Percentiles rank a stretch among this genome's conserved stretches.
These are phyloP conservation scores for Sporothrix humicola DNA, from an alignment of 2,329 filamentous ascomycete genomes.

Conservation along the genomic window DNA sequence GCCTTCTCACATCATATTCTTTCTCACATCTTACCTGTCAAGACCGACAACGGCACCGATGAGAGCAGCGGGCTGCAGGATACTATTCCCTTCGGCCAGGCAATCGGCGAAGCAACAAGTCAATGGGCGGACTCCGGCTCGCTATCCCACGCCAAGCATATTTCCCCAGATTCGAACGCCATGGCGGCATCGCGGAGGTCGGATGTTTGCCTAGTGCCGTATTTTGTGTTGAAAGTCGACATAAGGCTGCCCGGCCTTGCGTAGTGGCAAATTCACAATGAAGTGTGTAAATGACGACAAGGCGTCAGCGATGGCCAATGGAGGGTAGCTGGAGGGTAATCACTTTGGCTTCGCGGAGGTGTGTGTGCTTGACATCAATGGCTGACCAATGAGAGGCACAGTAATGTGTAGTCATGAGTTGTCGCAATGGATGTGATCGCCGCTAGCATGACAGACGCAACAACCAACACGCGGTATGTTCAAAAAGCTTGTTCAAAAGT, in stretches of 20 bases:
- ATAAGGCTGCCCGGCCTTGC: background rate
- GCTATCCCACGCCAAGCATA: background rate
- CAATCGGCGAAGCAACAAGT: background rate
- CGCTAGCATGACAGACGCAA: slow-evolving; percentile 22
- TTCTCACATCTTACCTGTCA: too few relatives aligned
- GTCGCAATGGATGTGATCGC: slow-evolving; percentile 15
- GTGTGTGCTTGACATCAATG: background rate
- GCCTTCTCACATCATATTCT: slow-evolving; percentile 31
- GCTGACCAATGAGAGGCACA: background rate
- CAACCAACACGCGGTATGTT: background rate
- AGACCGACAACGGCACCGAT: slow-evolving; percentile 30
- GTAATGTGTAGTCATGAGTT: background rate
- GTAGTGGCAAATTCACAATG: slow-evolving; percentile 29
- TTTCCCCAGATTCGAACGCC: slow-evolving; percentile 1
- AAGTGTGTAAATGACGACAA: slow-evolving; percentile 26
- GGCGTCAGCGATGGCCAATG: slow-evolving; percentile 4
- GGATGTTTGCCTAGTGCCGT: too few relatives aligned
- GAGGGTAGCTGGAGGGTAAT: background rate
- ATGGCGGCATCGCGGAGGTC: slow-evolving; percentile 21
- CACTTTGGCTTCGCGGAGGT: background rate
- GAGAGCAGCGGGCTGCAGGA: background rate
- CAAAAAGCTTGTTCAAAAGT: background rate
- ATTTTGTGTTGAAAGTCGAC: too few relatives aligned
- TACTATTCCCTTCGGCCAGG: background rate
- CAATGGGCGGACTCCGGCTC: background rate